Evolutionary conservation across 208 protist species (phyloP), one percentile per base, ranked within the genome.

Genomic region (Phytomonas francai): DNA sequence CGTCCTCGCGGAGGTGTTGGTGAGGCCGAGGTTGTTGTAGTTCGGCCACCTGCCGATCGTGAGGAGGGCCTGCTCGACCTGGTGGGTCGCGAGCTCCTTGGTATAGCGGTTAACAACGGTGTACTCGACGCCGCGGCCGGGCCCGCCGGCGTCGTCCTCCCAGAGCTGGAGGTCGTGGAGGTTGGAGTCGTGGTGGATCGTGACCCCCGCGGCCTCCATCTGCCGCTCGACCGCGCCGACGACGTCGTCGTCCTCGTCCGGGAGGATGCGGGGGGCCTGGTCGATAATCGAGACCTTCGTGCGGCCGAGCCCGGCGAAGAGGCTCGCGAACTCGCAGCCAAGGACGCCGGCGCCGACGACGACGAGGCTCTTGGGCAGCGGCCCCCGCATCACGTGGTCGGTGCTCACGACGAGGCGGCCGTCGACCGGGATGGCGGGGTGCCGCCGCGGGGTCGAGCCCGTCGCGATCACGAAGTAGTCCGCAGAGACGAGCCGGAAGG

Each of bases 401-500:
- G 88, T 90, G 27, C 77, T 88, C 64, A 94, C 76, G 1, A 94
- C 74, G 28, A 75, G 70, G 65, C 73, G 73, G 5, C 78, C 73
- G 59, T 94, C 88, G 0, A 76, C 61, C 22, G 64, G 30, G 27
- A 88, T 78, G 65, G 77, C 83, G 11, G 85, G 85, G 76, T 91
- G 85, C 57, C 80, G 61, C 0, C 71, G 72, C 29, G 88, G 83
- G 32, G 64, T 68, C 14, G 81, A 84, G 30, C 88, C 88, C 11
- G 88, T 94, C 25, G 88, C 88, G 59, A 94, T 83, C 34, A 94
- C 69, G 51, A 89, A 91, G 65, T 94, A 87, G 70, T 94, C 85
- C 12, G 88, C 83, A 19, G 76, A 76, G 36, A 93, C 65, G 25
- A 63, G 78, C 34, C 72, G 73, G 65, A 85, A 91, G 64, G 81